Conservation (phyloP, 2,329 filamentous ascomycete genomes). For the Metarhizium guizhouense region DNA sequence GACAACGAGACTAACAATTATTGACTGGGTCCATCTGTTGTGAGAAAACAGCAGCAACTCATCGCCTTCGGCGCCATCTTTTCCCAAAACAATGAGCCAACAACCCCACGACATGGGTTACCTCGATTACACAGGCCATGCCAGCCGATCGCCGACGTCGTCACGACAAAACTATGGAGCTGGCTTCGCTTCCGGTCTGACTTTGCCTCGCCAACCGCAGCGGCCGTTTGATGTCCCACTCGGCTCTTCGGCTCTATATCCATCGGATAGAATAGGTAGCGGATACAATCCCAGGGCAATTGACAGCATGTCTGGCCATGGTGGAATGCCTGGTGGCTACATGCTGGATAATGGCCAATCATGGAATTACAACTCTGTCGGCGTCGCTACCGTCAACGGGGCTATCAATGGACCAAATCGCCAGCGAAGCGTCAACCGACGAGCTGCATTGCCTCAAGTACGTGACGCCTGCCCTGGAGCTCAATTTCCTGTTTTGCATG, state of each 20-base stretch:
- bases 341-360: conserved; percentile 63
- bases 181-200: conserved; percentile 42
- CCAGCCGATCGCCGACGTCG: conserved; percentile 60
- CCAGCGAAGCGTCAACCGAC: conserved; percentile 43
- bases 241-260: conserved; percentile 56
- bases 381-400: conserved; percentile 53
- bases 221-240: conserved; percentile 70
- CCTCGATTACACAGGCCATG: conserved; percentile 53
- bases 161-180: conserved; percentile 49
- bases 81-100: conserved; percentile 29
- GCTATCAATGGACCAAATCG: conserved; percentile 57
- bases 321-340: conserved; percentile 35
- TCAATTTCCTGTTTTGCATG: not conserved
- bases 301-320: conserved; percentile 32
- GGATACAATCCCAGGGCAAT: conserved; percentile 51
- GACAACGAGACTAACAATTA: conserved; percentile 1
- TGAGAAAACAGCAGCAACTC: conserved; percentile 14
- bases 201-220: conserved; percentile 46
- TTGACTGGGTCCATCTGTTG: conserved; percentile 12
- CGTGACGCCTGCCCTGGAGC: conserved; percentile 25
- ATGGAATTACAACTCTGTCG: conserved; percentile 66
- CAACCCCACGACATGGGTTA: conserved; percentile 56
- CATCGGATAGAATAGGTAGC: conserved; percentile 56
- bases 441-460: conserved; percentile 65
- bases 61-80: conserved; percentile 11